Evolutionary conservation across 345 rosid genomes (phyloP), one percentile per base, ranked within the genome.

Genomic region (Xanthoceras sorbifolium): DNA sequence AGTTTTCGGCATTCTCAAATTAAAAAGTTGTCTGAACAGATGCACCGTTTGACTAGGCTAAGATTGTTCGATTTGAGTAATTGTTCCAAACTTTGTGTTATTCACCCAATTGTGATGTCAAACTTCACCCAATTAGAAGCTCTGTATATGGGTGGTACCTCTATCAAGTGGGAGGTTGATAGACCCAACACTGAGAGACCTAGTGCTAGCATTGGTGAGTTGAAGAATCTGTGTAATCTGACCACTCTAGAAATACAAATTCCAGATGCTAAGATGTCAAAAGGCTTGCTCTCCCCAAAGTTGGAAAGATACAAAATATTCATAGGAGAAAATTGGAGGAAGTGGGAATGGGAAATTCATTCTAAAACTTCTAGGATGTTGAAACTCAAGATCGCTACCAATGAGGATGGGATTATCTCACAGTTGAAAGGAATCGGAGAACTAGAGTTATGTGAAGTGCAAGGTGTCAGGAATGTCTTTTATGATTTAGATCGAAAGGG

Each of bases 91-190:
- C 69, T 82, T 9, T 54, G 46, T 25, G 55, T 70, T 1, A 70
- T 75, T 74, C 66, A 76, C 15, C 38, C 70, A 5, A 64, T 63
- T 60, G 64, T 78, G 29, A 22, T 75, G 11, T 55, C 79, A 31
- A 20, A 60, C 17, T 71, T 75, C 67, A 0, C 66, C 31, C 26
- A 25, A 17, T 40, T 82, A 31, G 84, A 81, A 54, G 84, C 74
- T 31, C 29, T 77, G 5, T 44, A 42, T 18, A 60, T 82, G 81
- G 69, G 38, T 0, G 46, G 73, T 55, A 68, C 67, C 65, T 74
- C 22, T 32, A 4, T 8, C 38, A 0, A 54, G 6, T 68, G 80
- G 83, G 74, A 61, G 32, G 29, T 40, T 54, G 54, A 77, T 44
- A 69, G 38, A 29, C 20, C 18, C 71, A n/a, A 23, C 9, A 22